phyloP scores from a whole-genome alignment of 331 rosid genomes.

The Rhamnella rubrinervis region DNA sequence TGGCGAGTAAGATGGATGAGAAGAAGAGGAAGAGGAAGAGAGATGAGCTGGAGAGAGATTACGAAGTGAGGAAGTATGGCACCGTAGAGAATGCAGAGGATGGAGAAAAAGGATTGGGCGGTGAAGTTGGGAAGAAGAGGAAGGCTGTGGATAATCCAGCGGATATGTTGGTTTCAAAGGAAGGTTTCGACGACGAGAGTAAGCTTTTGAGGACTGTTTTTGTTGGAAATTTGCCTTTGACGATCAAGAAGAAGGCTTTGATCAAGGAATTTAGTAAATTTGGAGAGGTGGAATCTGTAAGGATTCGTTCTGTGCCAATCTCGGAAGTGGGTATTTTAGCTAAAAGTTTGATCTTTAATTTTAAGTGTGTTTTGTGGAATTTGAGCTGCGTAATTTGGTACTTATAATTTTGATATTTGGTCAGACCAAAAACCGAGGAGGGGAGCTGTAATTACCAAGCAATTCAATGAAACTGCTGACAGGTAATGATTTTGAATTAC shows the following conservation, averaged over 20 bases:
- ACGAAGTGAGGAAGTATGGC: slow-evolving; percentile 76
- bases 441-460: slow-evolving; percentile 75
- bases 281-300: slow-evolving; percentile 92
- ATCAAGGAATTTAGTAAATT: slow-evolving; percentile 67
- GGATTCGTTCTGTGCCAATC: slow-evolving; percentile 87
- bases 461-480: slow-evolving; percentile 69
- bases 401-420: slow-evolving; percentile 8
- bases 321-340: slow-evolving; percentile 61
- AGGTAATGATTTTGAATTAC: slow-evolving; percentile 46
- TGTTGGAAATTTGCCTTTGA: slow-evolving; percentile 83
- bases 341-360: no score
- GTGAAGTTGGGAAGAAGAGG: slow-evolving; percentile 69
- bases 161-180: slow-evolving; percentile 68
- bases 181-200: slow-evolving; percentile 81
- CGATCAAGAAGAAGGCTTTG: slow-evolving; percentile 72
- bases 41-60: slow-evolving; percentile 80
- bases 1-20: slow-evolving; percentile 21
- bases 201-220: slow-evolving; percentile 90
- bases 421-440: slow-evolving; percentile 84
- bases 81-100: slow-evolving; percentile 24
- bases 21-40: slow-evolving; percentile 89
- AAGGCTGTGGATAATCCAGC: slow-evolving; percentile 66
- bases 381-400: background rate
- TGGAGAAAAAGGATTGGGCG: slow-evolving; percentile 27
- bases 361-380: background rate